phyloP scores from a whole-genome alignment of 768 basidiomycete genomes.

The Hygrophoropsis aurantiaca region DNA sequence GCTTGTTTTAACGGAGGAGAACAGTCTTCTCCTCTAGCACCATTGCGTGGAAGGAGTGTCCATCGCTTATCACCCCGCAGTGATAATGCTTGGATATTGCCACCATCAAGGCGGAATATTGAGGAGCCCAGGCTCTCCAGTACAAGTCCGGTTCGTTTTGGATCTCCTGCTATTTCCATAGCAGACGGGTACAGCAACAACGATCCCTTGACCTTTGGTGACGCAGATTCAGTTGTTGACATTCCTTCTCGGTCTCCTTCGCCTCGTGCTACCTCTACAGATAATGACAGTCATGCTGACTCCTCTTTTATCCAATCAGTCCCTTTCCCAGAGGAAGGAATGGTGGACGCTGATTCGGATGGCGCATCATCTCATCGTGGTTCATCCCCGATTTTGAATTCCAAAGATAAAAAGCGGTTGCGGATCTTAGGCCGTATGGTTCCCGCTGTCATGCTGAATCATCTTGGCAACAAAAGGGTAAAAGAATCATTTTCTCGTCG shows the following conservation, averaged over 20 bases:
- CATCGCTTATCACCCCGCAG: too few species aligned
- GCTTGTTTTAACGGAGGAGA: too few species aligned
- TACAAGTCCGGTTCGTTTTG: too few species aligned
- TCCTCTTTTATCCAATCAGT: neutral
- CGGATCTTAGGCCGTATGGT: constrained; percentile 49
- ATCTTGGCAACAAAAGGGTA: constrained; percentile 19
- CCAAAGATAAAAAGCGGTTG: constrained; percentile 33
- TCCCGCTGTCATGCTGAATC: constrained; percentile 52
- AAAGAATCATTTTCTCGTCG: constrained; percentile 9
- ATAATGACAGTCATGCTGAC: neutral
- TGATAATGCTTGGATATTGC: too few species aligned
- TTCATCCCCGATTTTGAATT: constrained; percentile 16
- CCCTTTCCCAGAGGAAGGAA: neutral
- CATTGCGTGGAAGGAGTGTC: too few species aligned
- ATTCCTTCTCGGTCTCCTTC: constrained; percentile 15
- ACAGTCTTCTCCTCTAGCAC: too few species aligned
- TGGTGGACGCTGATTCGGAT: too few species aligned
- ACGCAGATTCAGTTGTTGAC: neutral
- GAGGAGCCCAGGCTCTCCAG: too few species aligned
- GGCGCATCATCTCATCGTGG: neutral
- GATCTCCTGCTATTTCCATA: too few species aligned
- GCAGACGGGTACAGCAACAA: too few species aligned
- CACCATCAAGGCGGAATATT: too few species aligned
- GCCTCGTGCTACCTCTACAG: constrained; percentile 11
- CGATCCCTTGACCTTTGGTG: neutral